phyloP scores from a whole-genome alignment of 768 basidiomycete species.

The Cubamyces sp. region DNA sequence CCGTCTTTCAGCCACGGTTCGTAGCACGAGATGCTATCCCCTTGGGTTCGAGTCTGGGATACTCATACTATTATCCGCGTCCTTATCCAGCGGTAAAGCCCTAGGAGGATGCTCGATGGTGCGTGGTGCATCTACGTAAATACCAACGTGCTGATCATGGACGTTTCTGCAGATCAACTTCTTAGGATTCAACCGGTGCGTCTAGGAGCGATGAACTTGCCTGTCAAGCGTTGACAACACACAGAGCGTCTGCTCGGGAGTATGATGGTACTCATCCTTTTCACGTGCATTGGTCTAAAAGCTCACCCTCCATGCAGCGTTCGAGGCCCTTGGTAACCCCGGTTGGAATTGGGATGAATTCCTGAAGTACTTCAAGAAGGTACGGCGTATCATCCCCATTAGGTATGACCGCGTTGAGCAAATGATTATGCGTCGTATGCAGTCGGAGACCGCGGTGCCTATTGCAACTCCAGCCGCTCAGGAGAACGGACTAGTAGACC shows the following conservation, averaged over 20 bases:
- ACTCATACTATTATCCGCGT: background rate
- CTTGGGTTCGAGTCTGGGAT: background rate
- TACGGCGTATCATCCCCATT: background rate
- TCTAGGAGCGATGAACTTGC: background rate
- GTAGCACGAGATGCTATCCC: background rate
- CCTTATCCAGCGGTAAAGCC: slow-evolving; percentile 35
- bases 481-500: background rate
- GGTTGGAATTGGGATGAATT: slow-evolving; percentile 58
- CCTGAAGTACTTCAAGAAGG: slow-evolving; percentile 42
- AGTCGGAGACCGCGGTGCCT: background rate
- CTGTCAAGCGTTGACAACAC: background rate
- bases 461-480: background rate
- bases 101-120: slow-evolving; percentile 38
- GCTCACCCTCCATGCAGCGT: background rate
- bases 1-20: slow-evolving; percentile 7
- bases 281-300: no score
- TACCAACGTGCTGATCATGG: slow-evolving; percentile 32
- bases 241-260: slow-evolving; percentile 24
- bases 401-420: background rate
- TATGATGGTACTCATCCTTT: slow-evolving; percentile 31
- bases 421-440: background rate
- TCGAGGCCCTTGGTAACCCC: slow-evolving; percentile 46
- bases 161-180: slow-evolving; percentile 41
- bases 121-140: background rate
- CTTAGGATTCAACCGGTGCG: slow-evolving; percentile 31